Base-by-base conservation (phyloP, 495 filamentous ascomycete species). In the Aspergillus leporis region DNA sequence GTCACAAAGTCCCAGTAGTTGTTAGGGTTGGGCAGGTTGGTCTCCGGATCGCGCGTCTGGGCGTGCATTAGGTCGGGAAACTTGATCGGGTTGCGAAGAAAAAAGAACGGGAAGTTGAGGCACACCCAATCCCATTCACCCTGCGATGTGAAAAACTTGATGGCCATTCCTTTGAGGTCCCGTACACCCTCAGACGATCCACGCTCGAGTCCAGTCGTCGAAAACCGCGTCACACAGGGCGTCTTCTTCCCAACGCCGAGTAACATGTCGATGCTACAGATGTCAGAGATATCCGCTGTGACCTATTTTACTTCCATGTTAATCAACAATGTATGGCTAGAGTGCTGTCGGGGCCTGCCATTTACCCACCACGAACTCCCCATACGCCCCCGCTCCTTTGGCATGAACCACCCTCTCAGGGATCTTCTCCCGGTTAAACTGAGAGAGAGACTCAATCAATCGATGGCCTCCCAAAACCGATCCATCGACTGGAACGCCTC, bases 61-160 rank as follows among this genome's bases (percentile, higher is more conserved):
- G 74, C 74, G 13, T 76, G 73, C 31, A 82, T 85, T 58, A 87
- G 55, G 18, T 71, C 76, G 0, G 80, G 78, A 41, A 85, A 85
- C 64, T 83, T 83, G 60, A 79, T 73, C 0, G 82, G 78, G 67
- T 84, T 81, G 7, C 82, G 71, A 57, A 83, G 68, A 57, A 83
- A 83, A 64, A 83, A 85, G 0, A 83, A 71, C 1, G 65, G 63
- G 18, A 54, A 30, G 66, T 82, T 76, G 66, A 83, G 83, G 63
- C 75, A 81, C 9, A 87, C 84, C 72, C 81, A 83, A 57, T 90
- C 88, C 74, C 80, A 83, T 62, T 90, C 88, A 14, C 87, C 87
- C 60, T 92, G 85, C 10, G 85, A 72, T 4, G 88, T 90, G 65
- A 86, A 89, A 71, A 90, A 84, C 74, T 88, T 89, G 66, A 86